These are phyloP conservation scores for Hymenoscyphus occultus DNA, from an alignment of 2,329 filamentous ascomycete species.

Conservation along the genomic window DNA sequence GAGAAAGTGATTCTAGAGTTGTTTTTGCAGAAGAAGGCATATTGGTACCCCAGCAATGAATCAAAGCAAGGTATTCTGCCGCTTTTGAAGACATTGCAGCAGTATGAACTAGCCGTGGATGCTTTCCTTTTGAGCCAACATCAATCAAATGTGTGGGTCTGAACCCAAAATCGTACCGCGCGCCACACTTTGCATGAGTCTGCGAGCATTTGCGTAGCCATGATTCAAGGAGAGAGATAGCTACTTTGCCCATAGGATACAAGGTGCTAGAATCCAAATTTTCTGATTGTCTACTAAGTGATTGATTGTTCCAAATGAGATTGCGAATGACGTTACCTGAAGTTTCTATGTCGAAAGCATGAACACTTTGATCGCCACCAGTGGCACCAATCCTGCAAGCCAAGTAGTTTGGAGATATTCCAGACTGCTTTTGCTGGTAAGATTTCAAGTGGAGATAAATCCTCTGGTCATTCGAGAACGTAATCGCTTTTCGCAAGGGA, in stretches of 20 bases:
- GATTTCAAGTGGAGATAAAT: conserved; percentile 1
- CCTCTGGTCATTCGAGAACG: conserved; percentile 2
- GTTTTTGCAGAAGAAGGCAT: conserved; percentile 6
- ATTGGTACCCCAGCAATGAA: conserved; percentile 20
- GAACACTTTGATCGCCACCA: conserved; percentile 5
- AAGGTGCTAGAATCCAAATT: conserved; percentile 12
- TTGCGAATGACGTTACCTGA: conserved; percentile 12
- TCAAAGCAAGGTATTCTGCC: conserved; percentile 18
- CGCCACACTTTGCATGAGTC: conserved; percentile 14
- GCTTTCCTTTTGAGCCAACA: conserved; percentile 13
- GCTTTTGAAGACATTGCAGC: neutral
- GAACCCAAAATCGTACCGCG: conserved; percentile 17
- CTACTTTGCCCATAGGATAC: conserved; percentile 10
- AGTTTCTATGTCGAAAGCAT: conserved; percentile 16
- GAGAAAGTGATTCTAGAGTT: conserved; percentile 2
- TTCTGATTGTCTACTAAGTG: neutral
- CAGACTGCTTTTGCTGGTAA: neutral
- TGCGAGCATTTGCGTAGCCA: conserved; percentile 18
- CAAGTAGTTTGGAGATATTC: conserved; percentile 8
- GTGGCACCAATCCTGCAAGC: conserved; percentile 13
- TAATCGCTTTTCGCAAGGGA: neutral
- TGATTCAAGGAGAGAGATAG: conserved; percentile 11
- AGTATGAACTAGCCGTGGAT: neutral
- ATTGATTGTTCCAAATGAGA: neutral
- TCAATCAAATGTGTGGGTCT: conserved; percentile 21